These are phyloP conservation scores for Glomus cerebriforme DNA, from an alignment of 192 early-diverging fungal species.

Conservation along the genomic window DNA sequence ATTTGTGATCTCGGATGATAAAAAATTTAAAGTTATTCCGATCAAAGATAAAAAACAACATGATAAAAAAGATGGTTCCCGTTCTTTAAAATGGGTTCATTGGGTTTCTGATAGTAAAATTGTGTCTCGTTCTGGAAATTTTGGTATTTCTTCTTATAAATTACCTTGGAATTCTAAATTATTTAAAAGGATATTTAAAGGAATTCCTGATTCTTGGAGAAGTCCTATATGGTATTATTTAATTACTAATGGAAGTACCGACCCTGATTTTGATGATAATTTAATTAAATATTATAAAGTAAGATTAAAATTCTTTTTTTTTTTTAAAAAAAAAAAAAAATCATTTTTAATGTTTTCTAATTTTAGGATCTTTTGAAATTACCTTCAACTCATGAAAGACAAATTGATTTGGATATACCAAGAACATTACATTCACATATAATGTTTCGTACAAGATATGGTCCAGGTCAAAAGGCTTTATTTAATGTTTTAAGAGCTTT, in stretches of 20 bases:
- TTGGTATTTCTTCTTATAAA: constrained; percentile 2
- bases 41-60: constrained; percentile 31
- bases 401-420: constrained; percentile 64
- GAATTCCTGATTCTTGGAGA: constrained; percentile 61
- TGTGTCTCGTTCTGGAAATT: neutral
- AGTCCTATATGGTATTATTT: constrained; percentile 54
- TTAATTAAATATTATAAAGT: constrained; percentile 23
- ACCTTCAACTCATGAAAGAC: constrained; percentile 49
- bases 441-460: constrained; percentile 61
- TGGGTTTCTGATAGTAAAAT: constrained; percentile 1
- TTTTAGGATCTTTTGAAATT: constrained; percentile 38
- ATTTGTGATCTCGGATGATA: constrained; percentile 15
- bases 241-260: constrained; percentile 32
- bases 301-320: neutral
- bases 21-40: constrained; percentile 23
- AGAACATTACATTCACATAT: constrained; percentile 59
- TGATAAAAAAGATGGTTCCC: constrained; percentile 35
- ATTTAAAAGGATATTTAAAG: constrained; percentile 54
- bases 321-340: neutral
- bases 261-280: constrained; percentile 27
- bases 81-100: constrained; percentile 26
- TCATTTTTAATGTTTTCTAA: neutral
- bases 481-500: constrained; percentile 83
- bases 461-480: constrained; percentile 68
- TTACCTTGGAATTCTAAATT: constrained; percentile 38